Percentiles rank a stretch among this genome's conserved stretches.
Conservation (phyloP, 2,329 filamentous ascomycete genomes). For the Colletotrichum noveboracense region DNA sequence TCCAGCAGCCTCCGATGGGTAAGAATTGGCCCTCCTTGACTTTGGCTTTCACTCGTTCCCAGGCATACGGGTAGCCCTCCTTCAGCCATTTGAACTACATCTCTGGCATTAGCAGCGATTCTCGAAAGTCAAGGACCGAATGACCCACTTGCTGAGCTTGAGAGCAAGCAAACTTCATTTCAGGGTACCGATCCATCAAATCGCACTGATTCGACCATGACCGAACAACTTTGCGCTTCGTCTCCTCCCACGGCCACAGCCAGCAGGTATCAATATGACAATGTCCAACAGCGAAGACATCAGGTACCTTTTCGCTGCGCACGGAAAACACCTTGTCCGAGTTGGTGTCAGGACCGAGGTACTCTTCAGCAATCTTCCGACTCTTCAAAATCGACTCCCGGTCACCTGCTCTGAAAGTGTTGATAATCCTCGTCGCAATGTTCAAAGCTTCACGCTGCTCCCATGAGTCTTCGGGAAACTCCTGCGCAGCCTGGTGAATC, state of each 20-base stretch:
- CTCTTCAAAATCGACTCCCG: conserved; percentile 60
- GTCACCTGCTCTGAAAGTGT: conserved; percentile 65
- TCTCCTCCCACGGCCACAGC: conserved; percentile 75
- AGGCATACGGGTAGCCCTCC: conserved; percentile 66
- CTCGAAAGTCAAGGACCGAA: conserved; percentile 24
- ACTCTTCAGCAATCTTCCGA: conserved; percentile 64
- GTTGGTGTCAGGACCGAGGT: conserved; percentile 64
- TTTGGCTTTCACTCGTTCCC: conserved; percentile 69
- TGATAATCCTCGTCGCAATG: conserved; percentile 68
- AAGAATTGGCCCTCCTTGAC: conserved; percentile 71
- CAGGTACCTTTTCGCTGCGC: conserved; percentile 49
- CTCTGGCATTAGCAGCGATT: neutral
- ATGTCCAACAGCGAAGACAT: conserved; percentile 68
- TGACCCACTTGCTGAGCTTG: conserved; percentile 56
- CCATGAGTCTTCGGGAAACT: conserved; percentile 68
- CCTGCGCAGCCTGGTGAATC: conserved; percentile 67
- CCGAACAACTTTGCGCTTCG: conserved; percentile 71
- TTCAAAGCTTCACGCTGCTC: conserved; percentile 67
- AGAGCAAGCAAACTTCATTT: conserved; percentile 68
- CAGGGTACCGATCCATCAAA: conserved; percentile 70
- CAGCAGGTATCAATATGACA: conserved; percentile 76
- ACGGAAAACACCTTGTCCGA: conserved; percentile 63
- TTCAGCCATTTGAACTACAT: conserved; percentile 66
- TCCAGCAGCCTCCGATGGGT: conserved; percentile 73
- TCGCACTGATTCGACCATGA: conserved; percentile 75